Conservation (phyloP, 306 rosid genomes). For the Inga laurina region DNA sequence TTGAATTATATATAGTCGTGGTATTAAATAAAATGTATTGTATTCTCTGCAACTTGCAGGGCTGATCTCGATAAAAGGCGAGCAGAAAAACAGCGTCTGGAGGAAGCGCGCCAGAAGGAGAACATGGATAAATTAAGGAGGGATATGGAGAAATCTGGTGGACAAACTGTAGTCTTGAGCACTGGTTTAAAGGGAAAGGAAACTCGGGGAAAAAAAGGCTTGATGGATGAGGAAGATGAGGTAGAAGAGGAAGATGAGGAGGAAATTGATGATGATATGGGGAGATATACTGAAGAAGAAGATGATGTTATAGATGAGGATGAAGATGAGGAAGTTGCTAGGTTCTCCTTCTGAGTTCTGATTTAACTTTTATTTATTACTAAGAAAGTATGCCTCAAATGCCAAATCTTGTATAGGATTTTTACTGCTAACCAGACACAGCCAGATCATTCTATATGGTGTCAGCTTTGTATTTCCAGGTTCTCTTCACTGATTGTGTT, state of each 20-base stretch:
- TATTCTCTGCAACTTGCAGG: conserved; percentile 41
- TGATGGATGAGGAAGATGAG: conserved; percentile 55
- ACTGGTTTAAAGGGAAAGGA: conserved; percentile 68
- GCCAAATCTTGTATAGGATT: conserved; percentile 38
- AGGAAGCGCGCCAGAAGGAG: conserved; percentile 74
- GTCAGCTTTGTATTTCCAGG: not conserved
- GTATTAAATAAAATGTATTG: conserved; percentile 13
- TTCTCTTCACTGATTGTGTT: conserved; percentile 5
- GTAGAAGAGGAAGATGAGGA: conserved; percentile 40
- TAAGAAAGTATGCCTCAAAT: conserved; percentile 16
- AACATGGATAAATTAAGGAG: conserved; percentile 72
- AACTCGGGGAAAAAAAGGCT: conserved; percentile 36
- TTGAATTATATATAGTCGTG: not conserved
- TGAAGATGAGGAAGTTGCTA: conserved; percentile 60
- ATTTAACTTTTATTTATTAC: conserved; percentile 10
- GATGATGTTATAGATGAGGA: conserved; percentile 59
- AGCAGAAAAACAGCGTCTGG: conserved; percentile 73
- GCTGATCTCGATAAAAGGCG: conserved; percentile 82
- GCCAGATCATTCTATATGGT: not conserved
- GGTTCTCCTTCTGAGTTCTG: conserved; percentile 45
- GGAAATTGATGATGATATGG: conserved; percentile 48
- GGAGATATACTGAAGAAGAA: conserved; percentile 48
- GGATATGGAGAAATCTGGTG: conserved; percentile 71
- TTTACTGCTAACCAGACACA: conserved; percentile 13
- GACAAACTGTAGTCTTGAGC: conserved; percentile 74